Evolutionary conservation across 805 yeast genomes (phyloP).

Genomic region (Starmerella bombicola): DNA sequence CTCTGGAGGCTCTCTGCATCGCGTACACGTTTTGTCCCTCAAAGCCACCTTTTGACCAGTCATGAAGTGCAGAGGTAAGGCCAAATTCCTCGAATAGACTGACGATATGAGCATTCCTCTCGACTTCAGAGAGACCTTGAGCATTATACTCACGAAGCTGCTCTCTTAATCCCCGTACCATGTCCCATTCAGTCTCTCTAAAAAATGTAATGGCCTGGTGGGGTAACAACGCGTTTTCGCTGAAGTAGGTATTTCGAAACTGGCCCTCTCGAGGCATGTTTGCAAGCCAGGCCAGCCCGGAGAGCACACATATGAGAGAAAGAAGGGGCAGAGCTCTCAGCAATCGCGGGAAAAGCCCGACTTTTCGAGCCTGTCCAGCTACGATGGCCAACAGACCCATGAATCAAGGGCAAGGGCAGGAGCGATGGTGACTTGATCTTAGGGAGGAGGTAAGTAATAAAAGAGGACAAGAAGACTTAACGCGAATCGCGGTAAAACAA

Average conservation of each 20-base stretch:
- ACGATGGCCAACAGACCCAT: conserved; percentile 31
- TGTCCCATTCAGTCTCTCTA: conserved; percentile 89
- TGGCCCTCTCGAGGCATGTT: conserved; percentile 69
- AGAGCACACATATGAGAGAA: conserved; percentile 23
- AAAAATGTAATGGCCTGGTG: conserved; percentile 88
- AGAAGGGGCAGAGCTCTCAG: conserved; percentile 24
- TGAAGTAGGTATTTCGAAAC: conserved; percentile 68
- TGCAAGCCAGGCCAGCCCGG: conserved; percentile 46
- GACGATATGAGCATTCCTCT: conserved; percentile 32
- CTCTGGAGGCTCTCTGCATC: conserved; percentile 81
- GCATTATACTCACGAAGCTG: conserved; percentile 36
- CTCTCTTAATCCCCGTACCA: conserved; percentile 69
- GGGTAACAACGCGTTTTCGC: conserved; percentile 95
- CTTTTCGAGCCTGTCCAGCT: conserved; percentile 23
- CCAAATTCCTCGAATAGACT: conserved; percentile 64
- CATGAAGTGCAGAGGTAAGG: conserved; percentile 44
- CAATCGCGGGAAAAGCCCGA: conserved; percentile 24
- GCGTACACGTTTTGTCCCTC: conserved; percentile 40
- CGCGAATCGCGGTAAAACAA: no score
- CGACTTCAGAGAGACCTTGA: conserved; percentile 13
- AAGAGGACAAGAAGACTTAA: no score
- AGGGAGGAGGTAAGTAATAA: no score
- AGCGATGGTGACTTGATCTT: no score
- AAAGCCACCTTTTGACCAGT: conserved; percentile 24
- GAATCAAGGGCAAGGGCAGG: conserved; percentile 2